phyloP scores from a whole-genome alignment of 257 asterid species.

The Przewalskia tangutica region DNA sequence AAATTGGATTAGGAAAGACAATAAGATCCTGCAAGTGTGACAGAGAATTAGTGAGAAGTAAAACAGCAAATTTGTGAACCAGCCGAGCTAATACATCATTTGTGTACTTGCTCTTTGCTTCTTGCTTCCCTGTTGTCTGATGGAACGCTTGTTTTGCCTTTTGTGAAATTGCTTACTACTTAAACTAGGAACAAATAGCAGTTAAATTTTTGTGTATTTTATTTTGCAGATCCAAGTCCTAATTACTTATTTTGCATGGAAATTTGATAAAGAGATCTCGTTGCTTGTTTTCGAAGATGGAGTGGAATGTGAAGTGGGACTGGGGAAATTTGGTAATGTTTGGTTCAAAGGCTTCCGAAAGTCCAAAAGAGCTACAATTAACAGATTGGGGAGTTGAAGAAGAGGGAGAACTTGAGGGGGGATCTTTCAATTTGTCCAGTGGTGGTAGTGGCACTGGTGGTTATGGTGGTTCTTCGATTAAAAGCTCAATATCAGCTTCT shows the following conservation, averaged over 20 bases:
- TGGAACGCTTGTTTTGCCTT: not conserved
- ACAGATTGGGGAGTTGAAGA: constrained; percentile 64
- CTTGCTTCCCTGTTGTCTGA: not conserved
- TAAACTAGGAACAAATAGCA: not conserved
- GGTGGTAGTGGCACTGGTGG: constrained; percentile 43
- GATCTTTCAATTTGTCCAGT: constrained; percentile 54
- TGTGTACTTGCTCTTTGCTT: not conserved
- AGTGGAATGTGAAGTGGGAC: constrained; percentile 70
- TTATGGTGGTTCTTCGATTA: constrained; percentile 60
- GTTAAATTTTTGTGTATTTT: not conserved
- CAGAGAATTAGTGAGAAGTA: not conserved
- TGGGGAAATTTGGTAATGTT: constrained; percentile 48
- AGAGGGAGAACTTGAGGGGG: constrained; percentile 50
- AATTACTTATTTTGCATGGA: constrained; percentile 22
- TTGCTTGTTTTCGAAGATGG: constrained; percentile 46
- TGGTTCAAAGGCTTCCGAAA: constrained; percentile 45
- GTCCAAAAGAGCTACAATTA: constrained; percentile 51
- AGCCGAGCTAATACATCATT: not conserved
- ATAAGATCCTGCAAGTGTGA: not conserved
- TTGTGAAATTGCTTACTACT: not conserved
- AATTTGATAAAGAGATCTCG: constrained; percentile 14
- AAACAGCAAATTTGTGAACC: not conserved
- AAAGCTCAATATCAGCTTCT: constrained; percentile 75
- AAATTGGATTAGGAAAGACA: not conserved
- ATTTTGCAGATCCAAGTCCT: constrained; percentile 19